Conservation (phyloP, 2,329 filamentous ascomycete genomes). For the Claviceps lovelessii region DNA sequence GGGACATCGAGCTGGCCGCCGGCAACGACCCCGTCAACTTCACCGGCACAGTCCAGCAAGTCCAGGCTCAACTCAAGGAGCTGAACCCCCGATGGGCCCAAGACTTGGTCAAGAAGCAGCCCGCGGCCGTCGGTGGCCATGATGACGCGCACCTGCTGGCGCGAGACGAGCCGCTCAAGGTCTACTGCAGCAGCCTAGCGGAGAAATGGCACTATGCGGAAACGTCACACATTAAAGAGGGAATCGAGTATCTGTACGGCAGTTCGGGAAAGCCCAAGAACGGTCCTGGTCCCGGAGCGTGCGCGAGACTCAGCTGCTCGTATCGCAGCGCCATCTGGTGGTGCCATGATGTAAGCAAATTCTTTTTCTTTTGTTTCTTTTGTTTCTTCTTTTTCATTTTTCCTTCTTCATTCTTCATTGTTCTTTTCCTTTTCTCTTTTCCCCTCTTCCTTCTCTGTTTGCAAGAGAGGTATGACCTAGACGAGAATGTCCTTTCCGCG, state of each 20-base stretch:
- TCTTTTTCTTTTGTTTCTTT: neutral
- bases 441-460: no score
- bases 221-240: neutral
- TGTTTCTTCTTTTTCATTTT: no score
- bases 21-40: neutral
- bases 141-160: neutral
- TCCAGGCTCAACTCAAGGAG: neutral
- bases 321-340: neutral
- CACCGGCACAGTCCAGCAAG: neutral
- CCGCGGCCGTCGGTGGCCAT: neutral
- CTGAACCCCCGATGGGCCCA: neutral
- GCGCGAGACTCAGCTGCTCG: constrained; percentile 1
- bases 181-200: neutral
- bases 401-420: neutral
- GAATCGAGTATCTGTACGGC: neutral
- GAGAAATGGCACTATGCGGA: neutral
- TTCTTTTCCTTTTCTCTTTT: no score
- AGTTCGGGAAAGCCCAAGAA: neutral
- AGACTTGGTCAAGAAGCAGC: neutral
- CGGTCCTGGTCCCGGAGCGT: neutral
- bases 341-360: constrained; percentile 2
- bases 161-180: neutral
- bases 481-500: no score
- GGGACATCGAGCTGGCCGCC: neutral
- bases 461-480: no score